Evolutionary conservation across 495 filamentous ascomycete genomes (phyloP).

Genomic region (Niebla homalea): DNA sequence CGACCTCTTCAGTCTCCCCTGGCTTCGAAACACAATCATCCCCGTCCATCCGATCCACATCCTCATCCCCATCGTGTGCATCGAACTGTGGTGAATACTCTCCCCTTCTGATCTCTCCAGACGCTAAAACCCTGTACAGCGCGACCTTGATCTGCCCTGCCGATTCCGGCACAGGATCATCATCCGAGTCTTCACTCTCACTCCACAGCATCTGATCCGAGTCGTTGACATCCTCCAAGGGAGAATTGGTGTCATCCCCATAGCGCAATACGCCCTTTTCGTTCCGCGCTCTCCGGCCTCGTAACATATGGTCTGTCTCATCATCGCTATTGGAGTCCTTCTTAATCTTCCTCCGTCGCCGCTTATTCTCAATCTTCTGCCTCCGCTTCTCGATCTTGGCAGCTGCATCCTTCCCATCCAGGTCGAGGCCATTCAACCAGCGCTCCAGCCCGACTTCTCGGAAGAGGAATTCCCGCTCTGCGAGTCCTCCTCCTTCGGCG

Average conservation of each 20-base stretch:
- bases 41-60: constrained; percentile 33
- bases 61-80: constrained; percentile 85
- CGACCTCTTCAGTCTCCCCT: constrained; percentile 43
- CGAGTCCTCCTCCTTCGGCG: constrained; percentile 82
- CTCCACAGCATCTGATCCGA: constrained; percentile 50
- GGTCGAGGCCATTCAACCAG: constrained; percentile 88
- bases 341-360: constrained; percentile 47
- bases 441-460: constrained; percentile 91
- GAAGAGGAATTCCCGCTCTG: constrained; percentile 94
- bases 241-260: constrained; percentile 56
- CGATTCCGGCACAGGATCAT: constrained; percentile 85
- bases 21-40: constrained; percentile 28
- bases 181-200: constrained; percentile 57
- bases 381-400: constrained; percentile 79
- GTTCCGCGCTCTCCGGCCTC: constrained; percentile 13
- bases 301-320: constrained; percentile 27
- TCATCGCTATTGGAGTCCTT: constrained; percentile 36
- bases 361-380: constrained; percentile 78
- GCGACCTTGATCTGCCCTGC: constrained; percentile 97
- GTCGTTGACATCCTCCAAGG: constrained; percentile 59
- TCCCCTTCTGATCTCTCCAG: constrained; percentile 90
- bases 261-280: constrained; percentile 59
- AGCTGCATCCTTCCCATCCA: constrained; percentile 75
- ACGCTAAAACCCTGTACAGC: constrained; percentile 87
- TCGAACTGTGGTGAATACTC: constrained; percentile 98